Base-by-base conservation (phyloP, 495 filamentous ascomycete genomes). In the Clohesyomyces aquaticus region DNA sequence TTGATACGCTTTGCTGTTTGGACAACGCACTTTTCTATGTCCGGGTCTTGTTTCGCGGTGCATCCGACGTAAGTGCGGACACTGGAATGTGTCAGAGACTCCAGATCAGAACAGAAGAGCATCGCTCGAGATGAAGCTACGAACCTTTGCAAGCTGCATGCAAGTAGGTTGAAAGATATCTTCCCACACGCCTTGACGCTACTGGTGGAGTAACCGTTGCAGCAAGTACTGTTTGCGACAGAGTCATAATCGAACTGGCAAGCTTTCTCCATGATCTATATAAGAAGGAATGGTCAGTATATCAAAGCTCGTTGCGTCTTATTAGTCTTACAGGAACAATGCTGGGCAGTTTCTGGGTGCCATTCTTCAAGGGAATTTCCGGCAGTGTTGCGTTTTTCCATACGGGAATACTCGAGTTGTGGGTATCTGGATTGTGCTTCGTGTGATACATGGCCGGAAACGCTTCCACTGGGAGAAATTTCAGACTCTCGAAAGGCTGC, bases 1-100 rank as follows among this genome's bases (percentile, higher is more conserved):
- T 63, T 63, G 10, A 63, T 63, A 9, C 59, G 25, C 3, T 26
- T 26, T n/a, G 59, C 59, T 23, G 59, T 63, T 2, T 4, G 26
- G 29, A 45, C 28, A 23, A 63, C 59, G 28, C 59, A 63, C 26
- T 23, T 3, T 11, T 11, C 10, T 11, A 52, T 28, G 48, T 52
- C 22, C 3, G 12, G 4, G 48, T 52, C 25, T 23, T 52, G 19
- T 26, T 52, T 52, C 12, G 48, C 48, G 48, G 48, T 52, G 48
- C 48, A 52, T 11, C 48, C 25, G 9, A 52, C 48, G 25, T 52
- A 52, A 9, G 48, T 52, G 9, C 48, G 48, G 9, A 52, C 19
- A 28, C 48, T 52, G 48, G 22, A 18, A 23, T 14, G 48, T 23
- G 8, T 4, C 25, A 52, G n/a, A n/a, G n/a, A n/a, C n/a, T n/a